phyloP scores from a whole-genome alignment of 2,329 filamentous ascomycete species.

The Paraconiothyrium sp. region DNA sequence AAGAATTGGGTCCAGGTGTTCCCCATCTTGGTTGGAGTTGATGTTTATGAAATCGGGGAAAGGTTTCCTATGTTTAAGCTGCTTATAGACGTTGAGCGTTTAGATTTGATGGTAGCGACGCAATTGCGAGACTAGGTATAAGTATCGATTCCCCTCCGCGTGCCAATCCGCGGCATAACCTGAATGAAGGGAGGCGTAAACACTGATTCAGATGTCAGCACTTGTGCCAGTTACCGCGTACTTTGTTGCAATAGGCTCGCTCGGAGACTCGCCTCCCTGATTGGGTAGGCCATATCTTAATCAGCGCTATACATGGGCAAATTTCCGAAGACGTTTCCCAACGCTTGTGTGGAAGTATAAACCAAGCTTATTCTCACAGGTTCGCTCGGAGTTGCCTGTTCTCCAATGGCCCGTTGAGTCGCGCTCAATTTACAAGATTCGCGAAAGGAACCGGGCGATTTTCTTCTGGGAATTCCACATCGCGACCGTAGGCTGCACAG shows the following conservation, averaged over 20 bases:
- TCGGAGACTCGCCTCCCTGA: background rate
- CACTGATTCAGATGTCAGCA: background rate
- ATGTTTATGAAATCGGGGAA: background rate
- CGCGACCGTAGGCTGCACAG: too few species aligned
- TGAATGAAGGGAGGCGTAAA: background rate
- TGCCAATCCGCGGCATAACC: background rate
- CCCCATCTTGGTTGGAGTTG: background rate
- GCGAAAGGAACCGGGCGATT: too few species aligned
- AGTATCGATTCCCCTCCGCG: background rate
- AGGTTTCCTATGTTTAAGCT: background rate
- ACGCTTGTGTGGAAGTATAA: background rate
- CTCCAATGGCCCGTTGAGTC: background rate
- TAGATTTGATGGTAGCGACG: background rate
- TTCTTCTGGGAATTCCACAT: too few species aligned
- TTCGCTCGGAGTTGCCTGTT: background rate
- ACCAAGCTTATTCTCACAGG: background rate
- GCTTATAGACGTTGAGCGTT: background rate
- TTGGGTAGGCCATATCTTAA: background rate
- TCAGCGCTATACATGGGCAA: background rate
- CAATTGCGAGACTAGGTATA: background rate
- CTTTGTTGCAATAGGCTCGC: background rate
- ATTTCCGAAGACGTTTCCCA: too few species aligned
- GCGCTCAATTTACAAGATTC: too few species aligned
- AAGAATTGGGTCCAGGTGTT: slow-evolving; percentile 6
- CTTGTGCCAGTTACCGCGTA: background rate